Evolutionary conservation across 352 stramenopile species (phyloP).

Genomic region (Globisporangium perplexum): DNA sequence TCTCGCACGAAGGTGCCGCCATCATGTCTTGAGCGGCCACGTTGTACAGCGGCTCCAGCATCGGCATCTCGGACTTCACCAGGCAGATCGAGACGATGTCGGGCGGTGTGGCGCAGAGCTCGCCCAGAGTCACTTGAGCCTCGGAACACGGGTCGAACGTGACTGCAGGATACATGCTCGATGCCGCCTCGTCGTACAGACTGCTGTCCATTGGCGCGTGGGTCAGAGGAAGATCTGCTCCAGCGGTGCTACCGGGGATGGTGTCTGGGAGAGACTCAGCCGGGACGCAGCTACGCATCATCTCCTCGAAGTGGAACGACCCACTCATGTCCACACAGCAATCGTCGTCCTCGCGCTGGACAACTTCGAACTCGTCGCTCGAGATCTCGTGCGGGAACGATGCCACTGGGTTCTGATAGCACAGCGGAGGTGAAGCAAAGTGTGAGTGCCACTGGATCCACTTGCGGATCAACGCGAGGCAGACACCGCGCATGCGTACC

Average conservation of each 20-base stretch:
- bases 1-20: slow-evolving; percentile 1
- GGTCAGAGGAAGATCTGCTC: background rate
- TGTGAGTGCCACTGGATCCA: background rate
- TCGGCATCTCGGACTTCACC: slow-evolving; percentile 4
- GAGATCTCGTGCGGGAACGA: slow-evolving; percentile 3
- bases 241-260: background rate
- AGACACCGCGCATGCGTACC: slow-evolving; percentile 2
- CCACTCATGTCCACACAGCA: background rate
- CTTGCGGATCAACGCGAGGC: too few species aligned
- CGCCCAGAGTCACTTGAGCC: slow-evolving; percentile 2
- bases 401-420: slow-evolving; percentile 1
- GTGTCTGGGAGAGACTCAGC: background rate
- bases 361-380: background rate
- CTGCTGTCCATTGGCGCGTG: background rate
- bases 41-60: slow-evolving; percentile 1
- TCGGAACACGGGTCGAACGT: slow-evolving; percentile 4
- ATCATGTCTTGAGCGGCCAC: background rate
- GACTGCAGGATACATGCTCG: slow-evolving; percentile 1
- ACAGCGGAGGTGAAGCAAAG: background rate
- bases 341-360: background rate
- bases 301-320: slow-evolving; percentile 8
- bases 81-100: background rate
- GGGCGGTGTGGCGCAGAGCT: slow-evolving; percentile 3
- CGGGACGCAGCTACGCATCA: slow-evolving; percentile 3
- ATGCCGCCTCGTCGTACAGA: background rate